phyloP scores from a whole-genome alignment of 2,329 filamentous ascomycete species.

The Cordyceps pruinosa region DNA sequence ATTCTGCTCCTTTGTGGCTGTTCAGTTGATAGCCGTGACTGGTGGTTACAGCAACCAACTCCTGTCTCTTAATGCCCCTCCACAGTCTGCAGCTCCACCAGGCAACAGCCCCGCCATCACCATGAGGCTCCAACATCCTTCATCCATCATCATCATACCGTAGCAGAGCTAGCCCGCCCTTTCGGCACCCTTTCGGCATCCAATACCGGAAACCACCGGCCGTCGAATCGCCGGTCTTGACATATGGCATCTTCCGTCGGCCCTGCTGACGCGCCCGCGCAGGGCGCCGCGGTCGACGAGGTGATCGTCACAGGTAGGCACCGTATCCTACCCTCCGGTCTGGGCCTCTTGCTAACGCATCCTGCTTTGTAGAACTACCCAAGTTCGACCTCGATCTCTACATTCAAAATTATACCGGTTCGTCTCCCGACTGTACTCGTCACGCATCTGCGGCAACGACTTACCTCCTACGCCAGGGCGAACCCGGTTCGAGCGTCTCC shows the following conservation, averaged over 20 bases:
- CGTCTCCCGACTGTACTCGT: slow-evolving; percentile 14
- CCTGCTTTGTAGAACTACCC: slow-evolving; percentile 54
- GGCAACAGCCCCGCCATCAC: slow-evolving; percentile 9
- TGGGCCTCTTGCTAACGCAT: slow-evolving; percentile 12
- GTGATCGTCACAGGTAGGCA: slow-evolving; percentile 1
- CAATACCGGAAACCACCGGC: not conserved
- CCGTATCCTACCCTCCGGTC: not conserved
- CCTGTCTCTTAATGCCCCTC: not conserved
- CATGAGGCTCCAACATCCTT: slow-evolving; percentile 5
- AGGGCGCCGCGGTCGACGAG: not conserved
- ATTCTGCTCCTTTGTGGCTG: too few relatives aligned
- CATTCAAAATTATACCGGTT: slow-evolving; percentile 82
- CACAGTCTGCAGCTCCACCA: slow-evolving; percentile 5
- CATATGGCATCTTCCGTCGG: slow-evolving; percentile 1
- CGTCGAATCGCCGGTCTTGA: not conserved
- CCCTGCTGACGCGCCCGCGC: not conserved
- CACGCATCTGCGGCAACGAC: not conserved
- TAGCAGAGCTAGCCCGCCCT: not conserved
- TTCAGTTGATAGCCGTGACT: too few relatives aligned
- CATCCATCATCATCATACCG: not conserved
- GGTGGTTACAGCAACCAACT: not conserved
- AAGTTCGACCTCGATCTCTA: slow-evolving; percentile 91
- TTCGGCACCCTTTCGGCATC: slow-evolving; percentile 1
- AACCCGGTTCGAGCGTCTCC: slow-evolving; percentile 72
- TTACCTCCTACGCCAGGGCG: slow-evolving; percentile 47